Conservation (phyloP, 2,329 filamentous ascomycete genomes). For the Colletotrichum lentis region DNA sequence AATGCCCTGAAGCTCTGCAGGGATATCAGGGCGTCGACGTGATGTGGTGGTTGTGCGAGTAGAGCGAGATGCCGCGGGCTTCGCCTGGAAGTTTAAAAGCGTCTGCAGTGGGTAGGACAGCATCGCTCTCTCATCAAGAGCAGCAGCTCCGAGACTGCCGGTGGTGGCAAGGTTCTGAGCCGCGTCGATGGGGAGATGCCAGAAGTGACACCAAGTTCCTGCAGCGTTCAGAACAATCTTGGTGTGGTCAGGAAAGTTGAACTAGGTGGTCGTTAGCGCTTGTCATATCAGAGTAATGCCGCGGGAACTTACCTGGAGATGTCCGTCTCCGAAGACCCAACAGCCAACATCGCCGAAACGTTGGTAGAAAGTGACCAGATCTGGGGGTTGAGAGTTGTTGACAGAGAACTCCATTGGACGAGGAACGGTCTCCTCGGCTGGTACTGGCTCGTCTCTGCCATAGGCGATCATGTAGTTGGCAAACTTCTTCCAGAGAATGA, state of each 20-base stretch:
- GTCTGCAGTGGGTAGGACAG: conserved; percentile 77
- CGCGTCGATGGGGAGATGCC: conserved; percentile 76
- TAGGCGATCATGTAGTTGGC: conserved; percentile 79
- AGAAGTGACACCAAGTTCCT: conserved; percentile 80
- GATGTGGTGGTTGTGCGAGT: conserved; percentile 57
- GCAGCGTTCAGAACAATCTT: conserved; percentile 81
- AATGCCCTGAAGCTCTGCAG: conserved; percentile 67
- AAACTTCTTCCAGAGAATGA: conserved; percentile 77
- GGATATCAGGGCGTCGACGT: conserved; percentile 67
- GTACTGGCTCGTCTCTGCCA: conserved; percentile 72
- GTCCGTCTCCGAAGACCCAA: conserved; percentile 83
- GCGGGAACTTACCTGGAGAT: conserved; percentile 68
- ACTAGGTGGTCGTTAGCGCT: conserved; percentile 56
- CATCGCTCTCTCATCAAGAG: conserved; percentile 74
- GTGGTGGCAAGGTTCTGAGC: conserved; percentile 70
- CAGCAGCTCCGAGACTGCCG: conserved; percentile 74
- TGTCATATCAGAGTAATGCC: neutral
- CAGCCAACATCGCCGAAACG: conserved; percentile 81
- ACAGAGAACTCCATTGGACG: conserved; percentile 44
- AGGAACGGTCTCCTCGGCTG: conserved; percentile 56
- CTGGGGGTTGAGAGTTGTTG: conserved; percentile 51
- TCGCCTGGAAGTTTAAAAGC: conserved; percentile 72
- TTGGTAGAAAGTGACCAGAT: conserved; percentile 82
- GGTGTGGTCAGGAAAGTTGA: conserved; percentile 89
- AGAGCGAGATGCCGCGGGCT: conserved; percentile 51